These are phyloP conservation scores for Hanseniaspora occidentalis DNA, from an alignment of 805 yeast species.

Conservation along the genomic window DNA sequence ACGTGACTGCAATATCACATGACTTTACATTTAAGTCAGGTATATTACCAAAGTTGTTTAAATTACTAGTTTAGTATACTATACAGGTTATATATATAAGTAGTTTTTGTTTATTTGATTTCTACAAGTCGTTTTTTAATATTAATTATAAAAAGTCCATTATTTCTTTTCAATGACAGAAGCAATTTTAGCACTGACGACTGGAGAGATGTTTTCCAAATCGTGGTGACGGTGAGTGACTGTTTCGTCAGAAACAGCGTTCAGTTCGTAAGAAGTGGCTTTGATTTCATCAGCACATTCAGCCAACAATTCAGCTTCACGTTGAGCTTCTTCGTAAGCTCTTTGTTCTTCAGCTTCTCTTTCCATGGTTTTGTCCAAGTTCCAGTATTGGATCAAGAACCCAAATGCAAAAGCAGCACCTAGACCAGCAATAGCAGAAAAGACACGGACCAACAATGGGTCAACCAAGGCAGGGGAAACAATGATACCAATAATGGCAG, in stretches of 20 bases:
- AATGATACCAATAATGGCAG: constrained; percentile 42
- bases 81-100: too few species aligned
- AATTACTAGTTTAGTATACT: too few species aligned
- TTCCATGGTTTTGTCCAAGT: constrained; percentile 31
- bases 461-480: constrained; percentile 30
- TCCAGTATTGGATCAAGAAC: constrained; percentile 26
- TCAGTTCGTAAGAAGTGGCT: constrained; percentile 3
- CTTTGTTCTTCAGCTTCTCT: constrained; percentile 13
- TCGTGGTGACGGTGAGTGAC: not conserved
- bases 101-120: too few species aligned
- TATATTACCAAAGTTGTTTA: too few species aligned
- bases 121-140: too few species aligned
- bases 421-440: constrained; percentile 28
- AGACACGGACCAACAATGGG: constrained; percentile 31
- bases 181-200: constrained; percentile 4
- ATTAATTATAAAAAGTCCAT: not conserved
- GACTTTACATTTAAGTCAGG: too few species aligned
- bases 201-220: constrained; percentile 2
- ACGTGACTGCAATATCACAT: too few species aligned
- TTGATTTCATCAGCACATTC: not conserved
- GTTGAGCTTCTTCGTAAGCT: constrained; percentile 18
- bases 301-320: constrained; percentile 1
- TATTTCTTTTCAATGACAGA: constrained; percentile 3
- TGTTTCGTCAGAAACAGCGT: constrained; percentile 1
- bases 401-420: constrained; percentile 23